Evolutionary conservation across 306 rosid species (phyloP), one percentile per base, ranked within the genome.

Genomic region (Luffa aegyptiaca): DNA sequence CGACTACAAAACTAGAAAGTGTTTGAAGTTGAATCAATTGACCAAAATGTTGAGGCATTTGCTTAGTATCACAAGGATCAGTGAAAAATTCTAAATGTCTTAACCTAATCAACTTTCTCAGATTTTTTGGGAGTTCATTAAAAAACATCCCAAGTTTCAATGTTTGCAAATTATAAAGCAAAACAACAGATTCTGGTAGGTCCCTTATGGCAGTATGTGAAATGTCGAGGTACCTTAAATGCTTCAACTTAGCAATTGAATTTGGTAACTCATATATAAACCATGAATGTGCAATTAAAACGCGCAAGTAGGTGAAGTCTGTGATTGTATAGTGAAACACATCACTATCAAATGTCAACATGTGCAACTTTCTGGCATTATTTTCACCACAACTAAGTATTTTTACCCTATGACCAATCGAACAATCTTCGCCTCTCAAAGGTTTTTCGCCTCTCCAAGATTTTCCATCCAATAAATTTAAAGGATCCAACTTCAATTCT

Each of bases 181-280:
- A 35, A 8, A 37, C 33, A 11, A 79, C 13, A 17, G 76, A 79
- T 5, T 51, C 11, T 31, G 82, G 82, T 10, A 79, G 42, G 20
- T 71, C 41, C 5, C 13, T 35, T 6, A 79, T 80, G 1, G 2
- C 5, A 10, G 76, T 16, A 7, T n/a, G 0, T 46, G 33, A 51
- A 46, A 65, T 44, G 62, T 79, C 48, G 1, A 79, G 55, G 13
- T 79, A 79, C 82, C 73, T 58, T 59, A 80, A 72, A 42, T 46
- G 48, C 33, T 59, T 72, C 51, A 80, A 49, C n/a, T 56, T 36
- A 3, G 41, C 79, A 71, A 80, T 31, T 18, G 83, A 70, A 14
- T 11, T 14, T 1, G 83, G 73, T 9, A 80, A 10, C 13, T 71
- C 31, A 53, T 2, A 14, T 13, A 39, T 21, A 26, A 55, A 12